Evolutionary conservation across 2,329 filamentous ascomycete genomes (phyloP), one percentile per base, ranked within the genome.

Genomic region (Cordyceps cateniannulata): DNA sequence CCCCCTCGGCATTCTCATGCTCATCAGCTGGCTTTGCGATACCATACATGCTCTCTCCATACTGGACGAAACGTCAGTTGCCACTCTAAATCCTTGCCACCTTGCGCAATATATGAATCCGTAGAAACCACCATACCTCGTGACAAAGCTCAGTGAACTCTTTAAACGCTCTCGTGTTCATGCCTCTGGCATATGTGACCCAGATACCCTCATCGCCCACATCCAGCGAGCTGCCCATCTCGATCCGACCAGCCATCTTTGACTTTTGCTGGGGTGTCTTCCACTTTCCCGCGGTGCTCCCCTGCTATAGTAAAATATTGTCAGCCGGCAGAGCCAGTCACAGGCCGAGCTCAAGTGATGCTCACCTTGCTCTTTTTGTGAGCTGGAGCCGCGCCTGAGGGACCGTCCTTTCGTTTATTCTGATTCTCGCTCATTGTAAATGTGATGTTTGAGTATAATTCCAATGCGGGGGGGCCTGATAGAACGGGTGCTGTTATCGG

Each of bases 141-240:
- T 87, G 80, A 68, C 91, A 88, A 24, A 92, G 75, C 62, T 81
- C 74, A 61, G 79, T 79, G 64, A 92, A 79, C 70, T 93, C 90
- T 54, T 80, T 77, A 2, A 88, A 81, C 16, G 89, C 88, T 72
- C 86, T 88, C 47, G 78, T 79, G 73, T 90, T 88, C 76, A 89
- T 87, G 65, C 84, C 84, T 69, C 87, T 83, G 56, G 87, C 85
- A 70, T 88, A 93, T 0, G 89, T 92, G 29, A 87, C 86, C 88
- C 89, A 93, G 62, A 93, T 85, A 5, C 90, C 90, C 57, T 81
- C 77, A 68, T 92, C 88, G 5, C 89, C 88, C 5, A 87, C 77
- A 66, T 89, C 83, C 52, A 92, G 73, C 14, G 72, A 69, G 44
- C 73, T 77, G 45, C 78, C 79, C 65, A 74, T 66, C 44, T 75